Evolutionary conservation across 140 eudicot species (phyloP).

Genomic region (Flaveria floridana): DNA sequence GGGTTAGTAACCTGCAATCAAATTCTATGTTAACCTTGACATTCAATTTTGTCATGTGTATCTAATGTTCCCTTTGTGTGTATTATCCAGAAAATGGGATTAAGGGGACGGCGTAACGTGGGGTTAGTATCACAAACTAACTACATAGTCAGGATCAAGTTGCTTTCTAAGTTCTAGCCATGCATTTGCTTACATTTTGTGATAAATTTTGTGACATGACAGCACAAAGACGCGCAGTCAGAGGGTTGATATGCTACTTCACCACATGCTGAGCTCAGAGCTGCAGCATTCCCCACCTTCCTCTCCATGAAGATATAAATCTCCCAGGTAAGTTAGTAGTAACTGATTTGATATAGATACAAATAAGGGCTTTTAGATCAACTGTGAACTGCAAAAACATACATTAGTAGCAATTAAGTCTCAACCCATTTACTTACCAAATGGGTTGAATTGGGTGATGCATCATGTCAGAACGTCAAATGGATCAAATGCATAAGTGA

Average conservation of each 20-base stretch:
- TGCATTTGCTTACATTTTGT: slow-evolving; percentile 18
- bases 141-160: background rate
- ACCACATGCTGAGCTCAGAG: slow-evolving; percentile 82
- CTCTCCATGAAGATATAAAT: slow-evolving; percentile 28
- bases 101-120: slow-evolving; percentile 49
- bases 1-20: slow-evolving; percentile 44
- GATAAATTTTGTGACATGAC: slow-evolving; percentile 25
- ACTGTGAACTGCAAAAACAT: background rate
- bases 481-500: too few relatives aligned
- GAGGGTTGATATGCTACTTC: slow-evolving; percentile 83
- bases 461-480: too few relatives aligned
- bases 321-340: slow-evolving; percentile 16
- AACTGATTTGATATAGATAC: background rate
- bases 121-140: slow-evolving; percentile 49
- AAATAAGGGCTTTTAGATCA: background rate
- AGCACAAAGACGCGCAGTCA: slow-evolving; percentile 82
- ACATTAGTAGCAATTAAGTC: background rate
- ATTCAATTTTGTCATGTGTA: background rate
- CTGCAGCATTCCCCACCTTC: slow-evolving; percentile 41
- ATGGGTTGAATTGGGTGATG: too few relatives aligned
- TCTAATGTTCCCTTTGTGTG: slow-evolving; percentile 9
- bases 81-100: slow-evolving; percentile 40
- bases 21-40: slow-evolving; percentile 4
- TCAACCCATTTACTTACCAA: background rate
- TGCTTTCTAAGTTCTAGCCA: background rate